These are phyloP conservation scores for Lichtheimia hyalospora DNA, from an alignment of 371 early-diverging fungal species.

Conservation along the genomic window DNA sequence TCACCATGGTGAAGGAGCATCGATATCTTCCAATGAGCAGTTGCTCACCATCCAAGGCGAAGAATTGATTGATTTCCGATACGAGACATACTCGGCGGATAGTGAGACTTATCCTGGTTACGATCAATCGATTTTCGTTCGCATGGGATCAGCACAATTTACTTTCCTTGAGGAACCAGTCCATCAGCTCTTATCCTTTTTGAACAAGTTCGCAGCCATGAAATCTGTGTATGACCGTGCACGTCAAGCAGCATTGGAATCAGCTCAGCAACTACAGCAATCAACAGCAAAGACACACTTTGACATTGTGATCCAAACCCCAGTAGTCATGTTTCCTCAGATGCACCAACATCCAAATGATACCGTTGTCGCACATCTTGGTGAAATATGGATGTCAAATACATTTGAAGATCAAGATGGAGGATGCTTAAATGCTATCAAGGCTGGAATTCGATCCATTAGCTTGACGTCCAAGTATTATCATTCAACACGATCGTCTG, in stretches of 20 bases:
- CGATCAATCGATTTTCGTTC: conserved; percentile 76
- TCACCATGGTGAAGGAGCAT: not conserved
- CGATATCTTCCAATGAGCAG: conserved; percentile 28
- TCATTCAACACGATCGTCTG: conserved; percentile 20
- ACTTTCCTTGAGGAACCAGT: conserved; percentile 67
- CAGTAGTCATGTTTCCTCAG: conserved; percentile 87
- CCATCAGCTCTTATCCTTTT: conserved; percentile 54
- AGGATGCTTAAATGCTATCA: conserved; percentile 58
- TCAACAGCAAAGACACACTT: conserved; percentile 77
- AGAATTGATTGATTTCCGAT: conserved; percentile 84
- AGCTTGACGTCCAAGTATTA: conserved; percentile 61
- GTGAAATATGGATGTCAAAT: conserved; percentile 85
- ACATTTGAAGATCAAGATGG: conserved; percentile 52
- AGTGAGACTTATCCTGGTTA: conserved; percentile 76
- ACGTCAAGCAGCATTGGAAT: conserved; percentile 80
- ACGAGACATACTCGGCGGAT: conserved; percentile 71
- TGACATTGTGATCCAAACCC: conserved; percentile 84
- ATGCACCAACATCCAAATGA: conserved; percentile 42
- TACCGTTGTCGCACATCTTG: conserved; percentile 82
- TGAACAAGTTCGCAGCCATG: conserved; percentile 86
- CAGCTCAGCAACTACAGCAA: conserved; percentile 72
- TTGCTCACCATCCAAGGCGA: conserved; percentile 87
- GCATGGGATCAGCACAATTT: conserved; percentile 82
- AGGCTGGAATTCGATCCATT: conserved; percentile 69
- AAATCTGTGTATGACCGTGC: conserved; percentile 87